Conservation (phyloP, 1,139 yeast genomes). For the Zygoascus hellenicus region DNA sequence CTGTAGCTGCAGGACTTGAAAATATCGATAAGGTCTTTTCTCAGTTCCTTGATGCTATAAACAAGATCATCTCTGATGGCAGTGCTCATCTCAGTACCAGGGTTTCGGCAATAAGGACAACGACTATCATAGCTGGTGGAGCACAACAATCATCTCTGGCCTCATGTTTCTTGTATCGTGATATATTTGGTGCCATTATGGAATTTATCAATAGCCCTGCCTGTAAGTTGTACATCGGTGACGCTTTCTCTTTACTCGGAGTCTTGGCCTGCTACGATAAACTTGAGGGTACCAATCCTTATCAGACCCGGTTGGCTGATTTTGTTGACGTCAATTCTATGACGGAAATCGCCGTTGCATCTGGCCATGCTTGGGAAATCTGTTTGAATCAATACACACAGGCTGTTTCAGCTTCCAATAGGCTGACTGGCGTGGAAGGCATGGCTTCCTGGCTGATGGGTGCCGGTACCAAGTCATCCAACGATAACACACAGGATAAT, state of each 20-base stretch:
- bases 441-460: slow-evolving; percentile 17
- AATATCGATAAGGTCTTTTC: slow-evolving; percentile 31
- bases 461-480: background rate
- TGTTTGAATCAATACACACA: slow-evolving; percentile 20
- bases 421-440: slow-evolving; percentile 11
- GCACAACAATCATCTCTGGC: slow-evolving; percentile 33
- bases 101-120: slow-evolving; percentile 31
- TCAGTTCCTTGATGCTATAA: slow-evolving; percentile 26
- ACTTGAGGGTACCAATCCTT: slow-evolving; percentile 35
- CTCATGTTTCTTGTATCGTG: slow-evolving; percentile 33
- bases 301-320: slow-evolving; percentile 36
- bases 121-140: slow-evolving; percentile 32
- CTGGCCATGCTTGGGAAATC: slow-evolving; percentile 28
- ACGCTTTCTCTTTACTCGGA: slow-evolving; percentile 36
- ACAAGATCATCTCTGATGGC: slow-evolving; percentile 21
- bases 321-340: slow-evolving; percentile 36
- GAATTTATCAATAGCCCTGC: slow-evolving; percentile 28
- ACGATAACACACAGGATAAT: background rate
- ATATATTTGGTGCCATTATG: slow-evolving; percentile 36
- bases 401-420: background rate
- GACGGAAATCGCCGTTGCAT: slow-evolving; percentile 29
- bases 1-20: slow-evolving; percentile 35
- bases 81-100: slow-evolving; percentile 21
- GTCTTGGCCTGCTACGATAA: slow-evolving; percentile 35
- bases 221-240: slow-evolving; percentile 24